These are phyloP conservation scores for Lasiosphaeria hispida DNA, from an alignment of 495 filamentous ascomycete genomes.

Conservation along the genomic window DNA sequence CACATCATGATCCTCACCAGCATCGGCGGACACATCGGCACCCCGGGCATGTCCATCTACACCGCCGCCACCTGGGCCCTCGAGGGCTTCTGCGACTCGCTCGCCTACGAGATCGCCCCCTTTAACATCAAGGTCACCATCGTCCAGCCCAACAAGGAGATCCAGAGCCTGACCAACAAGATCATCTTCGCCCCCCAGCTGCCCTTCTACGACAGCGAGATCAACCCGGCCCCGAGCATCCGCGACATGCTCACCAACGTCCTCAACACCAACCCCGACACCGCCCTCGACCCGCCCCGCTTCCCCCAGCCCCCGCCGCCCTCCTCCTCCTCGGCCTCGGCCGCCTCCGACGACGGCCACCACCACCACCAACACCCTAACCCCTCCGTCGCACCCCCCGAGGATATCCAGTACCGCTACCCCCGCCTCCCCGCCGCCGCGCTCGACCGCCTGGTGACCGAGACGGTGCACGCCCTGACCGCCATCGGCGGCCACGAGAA, in stretches of 20 bases:
- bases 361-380: neutral
- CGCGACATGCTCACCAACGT: constrained; percentile 77
- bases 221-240: constrained; percentile 75
- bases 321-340: neutral
- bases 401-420: constrained; percentile 67
- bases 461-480: constrained; percentile 88
- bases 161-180: constrained; percentile 77
- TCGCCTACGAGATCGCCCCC: constrained; percentile 94
- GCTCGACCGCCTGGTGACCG: constrained; percentile 68
- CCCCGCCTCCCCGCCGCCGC: constrained; percentile 64
- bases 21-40: constrained; percentile 89
- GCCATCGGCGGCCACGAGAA: constrained; percentile 95
- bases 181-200: constrained; percentile 77
- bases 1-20: constrained; percentile 90
- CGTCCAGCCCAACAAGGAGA: constrained; percentile 83
- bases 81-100: constrained; percentile 95
- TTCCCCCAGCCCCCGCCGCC: neutral
- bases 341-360: constrained; percentile 1
- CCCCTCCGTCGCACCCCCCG: constrained; percentile 17
- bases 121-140: constrained; percentile 97
- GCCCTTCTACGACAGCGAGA: constrained; percentile 66
- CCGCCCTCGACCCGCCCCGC: constrained; percentile 38
- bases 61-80: constrained; percentile 92
- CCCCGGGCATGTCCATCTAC: constrained; percentile 86
- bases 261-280: constrained; percentile 56